phyloP scores from a whole-genome alignment of 306 rosid genomes.

The Astragalus membranaceus region DNA sequence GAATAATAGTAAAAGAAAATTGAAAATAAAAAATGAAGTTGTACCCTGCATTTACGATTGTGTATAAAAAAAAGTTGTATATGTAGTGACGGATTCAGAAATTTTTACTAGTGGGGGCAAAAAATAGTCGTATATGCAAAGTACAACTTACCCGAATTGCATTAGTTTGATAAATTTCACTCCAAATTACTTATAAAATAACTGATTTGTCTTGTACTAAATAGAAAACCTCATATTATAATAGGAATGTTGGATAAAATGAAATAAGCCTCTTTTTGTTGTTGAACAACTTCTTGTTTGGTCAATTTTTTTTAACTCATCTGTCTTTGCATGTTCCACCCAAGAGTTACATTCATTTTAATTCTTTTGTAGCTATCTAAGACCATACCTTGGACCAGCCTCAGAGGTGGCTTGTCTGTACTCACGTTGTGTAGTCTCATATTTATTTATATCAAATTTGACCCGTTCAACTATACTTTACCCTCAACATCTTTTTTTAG shows the following conservation, averaged over 20 bases:
- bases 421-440: neutral
- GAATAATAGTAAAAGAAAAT: too few relatives aligned
- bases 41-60: too few relatives aligned
- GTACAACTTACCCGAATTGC: too few relatives aligned
- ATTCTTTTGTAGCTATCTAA: neutral
- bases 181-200: too few relatives aligned
- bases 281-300: neutral
- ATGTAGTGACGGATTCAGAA: too few relatives aligned
- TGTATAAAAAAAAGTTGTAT: too few relatives aligned
- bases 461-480: neutral
- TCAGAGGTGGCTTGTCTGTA: neutral
- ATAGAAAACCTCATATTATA: neutral
- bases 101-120: too few relatives aligned
- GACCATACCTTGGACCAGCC: neutral
- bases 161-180: too few relatives aligned
- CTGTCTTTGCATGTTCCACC: neutral
- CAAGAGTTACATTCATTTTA: neutral
- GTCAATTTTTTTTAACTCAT: neutral
- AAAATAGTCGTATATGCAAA: too few relatives aligned
- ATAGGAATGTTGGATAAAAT: neutral
- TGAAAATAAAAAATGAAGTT: too few relatives aligned
- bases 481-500: neutral
- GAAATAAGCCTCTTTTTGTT: constrained; percentile 1
- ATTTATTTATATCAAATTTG: neutral
- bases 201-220: neutral